These are phyloP conservation scores for Pichia cactophila DNA, from an alignment of 1,139 yeast genomes.

Conservation along the genomic window DNA sequence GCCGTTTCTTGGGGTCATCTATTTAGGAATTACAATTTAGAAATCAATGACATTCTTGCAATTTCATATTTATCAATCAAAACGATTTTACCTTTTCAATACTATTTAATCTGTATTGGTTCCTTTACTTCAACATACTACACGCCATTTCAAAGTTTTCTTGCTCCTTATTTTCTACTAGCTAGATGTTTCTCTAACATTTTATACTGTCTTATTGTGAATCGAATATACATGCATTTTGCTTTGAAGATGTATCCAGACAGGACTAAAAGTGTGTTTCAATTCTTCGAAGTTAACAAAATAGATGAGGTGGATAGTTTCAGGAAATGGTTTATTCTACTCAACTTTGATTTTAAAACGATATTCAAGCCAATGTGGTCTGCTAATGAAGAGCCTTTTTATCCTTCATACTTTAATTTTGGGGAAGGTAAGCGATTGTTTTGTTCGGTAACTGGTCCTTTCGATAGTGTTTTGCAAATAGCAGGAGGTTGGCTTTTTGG, in stretches of 20 bases:
- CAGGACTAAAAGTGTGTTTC: not conserved
- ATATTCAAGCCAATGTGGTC: not conserved
- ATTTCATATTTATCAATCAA: no score
- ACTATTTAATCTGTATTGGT: no score
- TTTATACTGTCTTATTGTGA: no score
- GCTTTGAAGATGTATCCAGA: not conserved
- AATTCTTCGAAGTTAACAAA: not conserved
- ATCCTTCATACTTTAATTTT: not conserved
- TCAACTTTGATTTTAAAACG: not conserved
- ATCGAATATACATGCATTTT: no score
- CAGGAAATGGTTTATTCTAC: not conserved
- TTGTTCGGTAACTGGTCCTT: not conserved
- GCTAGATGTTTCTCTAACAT: no score
- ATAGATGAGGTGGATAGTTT: not conserved
- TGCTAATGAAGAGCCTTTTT: not conserved
- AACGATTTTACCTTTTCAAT: no score
- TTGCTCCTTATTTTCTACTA: no score
- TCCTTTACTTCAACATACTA: no score
- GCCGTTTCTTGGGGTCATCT: not conserved
- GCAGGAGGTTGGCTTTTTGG: slow-evolving; percentile 1
- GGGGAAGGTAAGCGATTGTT: not conserved
- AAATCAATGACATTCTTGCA: no score
- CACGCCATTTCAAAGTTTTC: no score
- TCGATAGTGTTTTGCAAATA: not conserved
- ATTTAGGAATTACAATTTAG: not conserved